These are phyloP conservation scores for Penicillium crystallinum DNA, from an alignment of 495 filamentous ascomycete species.

Conservation along the genomic window DNA sequence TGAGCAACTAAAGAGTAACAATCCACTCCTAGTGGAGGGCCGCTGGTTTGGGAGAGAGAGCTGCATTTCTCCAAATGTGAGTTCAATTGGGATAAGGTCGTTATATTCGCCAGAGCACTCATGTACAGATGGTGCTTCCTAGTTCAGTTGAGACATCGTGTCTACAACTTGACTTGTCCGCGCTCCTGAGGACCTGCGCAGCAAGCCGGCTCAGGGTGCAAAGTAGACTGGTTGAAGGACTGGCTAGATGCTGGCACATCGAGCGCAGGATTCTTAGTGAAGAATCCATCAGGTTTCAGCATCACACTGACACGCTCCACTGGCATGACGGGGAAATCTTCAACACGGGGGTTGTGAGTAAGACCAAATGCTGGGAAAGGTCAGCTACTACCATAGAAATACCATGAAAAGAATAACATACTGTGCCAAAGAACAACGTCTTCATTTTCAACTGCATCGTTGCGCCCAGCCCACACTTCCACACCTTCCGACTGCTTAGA, in stretches of 20 bases:
- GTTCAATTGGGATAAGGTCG: neutral
- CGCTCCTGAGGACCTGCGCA: conserved; percentile 26
- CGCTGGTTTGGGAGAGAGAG: too few species aligned
- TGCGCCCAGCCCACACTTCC: conserved; percentile 38
- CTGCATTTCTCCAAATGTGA: neutral
- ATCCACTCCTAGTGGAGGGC: too few species aligned
- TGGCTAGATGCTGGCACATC: conserved; percentile 53
- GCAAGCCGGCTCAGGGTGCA: conserved; percentile 34
- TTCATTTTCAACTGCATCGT: conserved; percentile 46
- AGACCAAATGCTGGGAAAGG: conserved; percentile 49
- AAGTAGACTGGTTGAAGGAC: conserved; percentile 34
- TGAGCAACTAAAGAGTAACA: too few species aligned
- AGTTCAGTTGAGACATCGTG: neutral
- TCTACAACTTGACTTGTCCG: conserved; percentile 30
- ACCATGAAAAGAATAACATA: conserved; percentile 15
- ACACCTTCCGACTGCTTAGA: conserved; percentile 52
- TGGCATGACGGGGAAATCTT: conserved; percentile 67
- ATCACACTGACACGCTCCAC: conserved; percentile 42
- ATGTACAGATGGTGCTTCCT: neutral
- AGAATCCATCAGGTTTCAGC: conserved; percentile 73
- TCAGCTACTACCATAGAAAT: neutral
- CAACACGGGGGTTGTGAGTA: conserved; percentile 54
- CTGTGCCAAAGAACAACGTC: conserved; percentile 43
- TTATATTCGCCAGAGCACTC: neutral
- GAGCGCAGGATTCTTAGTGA: conserved; percentile 66